A percentile compares a stretch with the other conserved stretches of the same genome.
Conservation (phyloP, 768 basidiomycete genomes). For the Xerocomellus chrysenteron region DNA sequence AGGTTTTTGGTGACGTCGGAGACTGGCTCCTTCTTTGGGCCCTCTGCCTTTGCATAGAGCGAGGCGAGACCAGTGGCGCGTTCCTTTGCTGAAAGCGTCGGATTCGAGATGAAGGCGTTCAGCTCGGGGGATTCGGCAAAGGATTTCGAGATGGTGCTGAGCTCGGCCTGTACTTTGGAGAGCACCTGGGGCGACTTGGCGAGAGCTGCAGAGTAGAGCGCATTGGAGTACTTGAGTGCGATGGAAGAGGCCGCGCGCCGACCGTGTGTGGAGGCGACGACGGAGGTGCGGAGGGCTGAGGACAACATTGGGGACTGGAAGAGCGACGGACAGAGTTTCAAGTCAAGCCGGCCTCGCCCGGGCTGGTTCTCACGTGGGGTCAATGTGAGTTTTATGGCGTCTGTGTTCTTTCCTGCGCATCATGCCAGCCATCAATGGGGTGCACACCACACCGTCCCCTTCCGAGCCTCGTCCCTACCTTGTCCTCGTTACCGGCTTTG, state of each 20-base stretch:
- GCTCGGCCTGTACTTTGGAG: constrained; percentile 83
- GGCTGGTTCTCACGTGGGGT: constrained; percentile 5
- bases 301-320: constrained; percentile 49
- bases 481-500: constrained; percentile 54
- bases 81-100: constrained; percentile 83
- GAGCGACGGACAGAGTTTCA: not conserved
- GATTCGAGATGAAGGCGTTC: constrained; percentile 78
- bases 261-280: constrained; percentile 40
- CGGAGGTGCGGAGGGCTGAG: constrained; percentile 51
- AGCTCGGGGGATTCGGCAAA: constrained; percentile 68
- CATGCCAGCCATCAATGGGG: constrained; percentile 35
- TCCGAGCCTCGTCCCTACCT: constrained; percentile 37
- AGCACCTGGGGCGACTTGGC: constrained; percentile 81
- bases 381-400: no score
- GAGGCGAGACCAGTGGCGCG: constrained; percentile 64
- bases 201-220: constrained; percentile 78
- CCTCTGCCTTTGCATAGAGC: constrained; percentile 69
- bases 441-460: constrained; percentile 8
- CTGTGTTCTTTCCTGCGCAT: not conserved
- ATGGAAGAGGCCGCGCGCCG: constrained; percentile 74
- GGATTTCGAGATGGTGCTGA: constrained; percentile 65
- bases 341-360: constrained; percentile 11
- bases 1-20: constrained; percentile 92
- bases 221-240: constrained; percentile 82
- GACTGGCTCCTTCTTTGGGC: constrained; percentile 69